These are phyloP conservation scores for Aurantiochytrium sp. DNA, from an alignment of 108 stramenopile genomes.

Conservation along the genomic window DNA sequence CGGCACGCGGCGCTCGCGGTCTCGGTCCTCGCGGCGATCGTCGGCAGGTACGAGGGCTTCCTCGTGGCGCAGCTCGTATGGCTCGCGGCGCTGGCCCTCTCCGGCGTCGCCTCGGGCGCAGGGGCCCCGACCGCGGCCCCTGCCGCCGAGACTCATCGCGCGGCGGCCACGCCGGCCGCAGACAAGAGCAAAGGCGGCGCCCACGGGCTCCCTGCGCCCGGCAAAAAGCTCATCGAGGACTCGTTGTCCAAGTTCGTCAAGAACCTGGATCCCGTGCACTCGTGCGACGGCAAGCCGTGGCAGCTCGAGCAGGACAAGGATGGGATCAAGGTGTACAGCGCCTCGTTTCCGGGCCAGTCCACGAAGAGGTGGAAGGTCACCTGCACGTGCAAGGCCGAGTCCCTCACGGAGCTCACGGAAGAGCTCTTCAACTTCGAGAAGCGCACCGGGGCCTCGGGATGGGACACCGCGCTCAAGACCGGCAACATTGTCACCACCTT, in stretches of 20 bases:
- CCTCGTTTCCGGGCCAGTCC: background rate
- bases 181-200: too few relatives aligned
- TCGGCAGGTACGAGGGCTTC: background rate
- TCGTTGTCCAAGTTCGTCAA: background rate
- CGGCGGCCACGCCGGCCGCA: background rate
- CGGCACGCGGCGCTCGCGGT: background rate
- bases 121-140: background rate
- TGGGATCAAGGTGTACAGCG: slow-evolving; percentile 1
- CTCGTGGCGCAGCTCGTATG: background rate
- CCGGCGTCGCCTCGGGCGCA: background rate
- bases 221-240: background rate
- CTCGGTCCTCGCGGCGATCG: background rate
- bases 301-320: slow-evolving; percentile 19
- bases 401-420: background rate
- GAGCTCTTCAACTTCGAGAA: background rate
- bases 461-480: slow-evolving; percentile 25
- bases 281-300: background rate
- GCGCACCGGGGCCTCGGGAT: background rate
- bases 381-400: background rate
- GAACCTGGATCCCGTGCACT: background rate
- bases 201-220: background rate
- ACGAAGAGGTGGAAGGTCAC: slow-evolving; percentile 5
- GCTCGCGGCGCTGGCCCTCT: background rate
- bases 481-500: background rate
- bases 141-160: background rate